Evolutionary conservation across 2,329 filamentous ascomycete species (phyloP).

Genomic region (Pseudogymnoascus destructans): DNA sequence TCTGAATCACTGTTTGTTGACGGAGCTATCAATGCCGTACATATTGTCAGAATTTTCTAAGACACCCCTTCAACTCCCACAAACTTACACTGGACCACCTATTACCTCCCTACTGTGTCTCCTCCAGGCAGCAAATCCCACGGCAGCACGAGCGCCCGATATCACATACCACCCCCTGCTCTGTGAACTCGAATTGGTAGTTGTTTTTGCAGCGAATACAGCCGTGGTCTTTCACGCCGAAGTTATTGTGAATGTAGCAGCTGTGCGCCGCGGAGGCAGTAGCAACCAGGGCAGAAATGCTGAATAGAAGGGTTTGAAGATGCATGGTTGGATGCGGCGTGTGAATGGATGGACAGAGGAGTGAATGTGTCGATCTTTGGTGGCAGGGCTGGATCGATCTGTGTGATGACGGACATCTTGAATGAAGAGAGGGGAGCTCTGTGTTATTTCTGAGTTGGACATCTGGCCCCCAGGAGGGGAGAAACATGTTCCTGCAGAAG

Average conservation of each 20-base stretch:
- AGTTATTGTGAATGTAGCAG: neutral
- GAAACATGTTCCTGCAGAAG: neutral
- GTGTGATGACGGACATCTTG: neutral
- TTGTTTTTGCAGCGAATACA: neutral
- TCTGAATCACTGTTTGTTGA: neutral
- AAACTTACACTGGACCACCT: neutral
- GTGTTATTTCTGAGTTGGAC: neutral
- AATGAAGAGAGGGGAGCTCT: neutral
- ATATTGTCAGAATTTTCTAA: neutral
- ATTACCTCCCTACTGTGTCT: neutral
- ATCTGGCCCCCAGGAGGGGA: neutral
- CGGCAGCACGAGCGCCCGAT: neutral
- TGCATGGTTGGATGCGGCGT: neutral
- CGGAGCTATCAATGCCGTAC: neutral
- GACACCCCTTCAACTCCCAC: neutral
- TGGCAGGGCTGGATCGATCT: neutral
- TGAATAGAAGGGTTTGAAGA: neutral
- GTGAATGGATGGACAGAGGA: neutral
- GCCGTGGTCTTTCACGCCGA: neutral
- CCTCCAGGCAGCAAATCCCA: neutral
- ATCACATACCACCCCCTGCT: neutral
- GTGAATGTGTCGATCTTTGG: neutral
- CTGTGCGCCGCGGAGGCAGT: neutral
- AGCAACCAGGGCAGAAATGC: neutral
- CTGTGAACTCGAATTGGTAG: neutral